These are phyloP conservation scores for Lathyrus sativus DNA, from an alignment of 306 rosid genomes.

Conservation along the genomic window DNA sequence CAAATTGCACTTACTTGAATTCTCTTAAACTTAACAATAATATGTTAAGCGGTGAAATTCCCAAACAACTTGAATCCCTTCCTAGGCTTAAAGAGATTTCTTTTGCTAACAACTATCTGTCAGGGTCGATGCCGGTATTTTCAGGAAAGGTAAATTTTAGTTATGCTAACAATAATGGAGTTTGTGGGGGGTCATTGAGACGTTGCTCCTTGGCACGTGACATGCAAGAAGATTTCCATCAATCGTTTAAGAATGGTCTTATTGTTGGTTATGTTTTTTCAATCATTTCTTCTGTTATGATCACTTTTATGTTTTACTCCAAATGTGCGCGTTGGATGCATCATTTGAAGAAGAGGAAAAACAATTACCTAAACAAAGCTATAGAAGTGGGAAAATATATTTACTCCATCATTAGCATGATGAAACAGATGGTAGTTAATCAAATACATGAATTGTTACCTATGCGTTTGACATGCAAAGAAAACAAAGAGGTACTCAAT, in stretches of 20 bases:
- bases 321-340: not conserved
- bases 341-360: not conserved
- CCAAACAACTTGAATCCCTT: no score
- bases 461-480: not conserved
- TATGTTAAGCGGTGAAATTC: no score
- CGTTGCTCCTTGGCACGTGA: not conserved
- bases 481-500: conserved; percentile 14
- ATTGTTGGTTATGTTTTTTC: conserved; percentile 28
- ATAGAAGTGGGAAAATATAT: not conserved
- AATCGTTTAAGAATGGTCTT: conserved; percentile 26
- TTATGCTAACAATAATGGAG: no score
- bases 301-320: not conserved
- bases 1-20: no score
- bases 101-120: no score
- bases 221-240: not conserved
- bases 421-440: not conserved
- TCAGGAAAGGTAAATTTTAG: no score
- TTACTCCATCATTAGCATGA: not conserved
- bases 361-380: not conserved
- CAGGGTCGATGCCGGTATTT: no score
- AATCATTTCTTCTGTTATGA: not conserved
- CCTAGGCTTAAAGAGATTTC: no score
- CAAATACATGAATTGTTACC: not conserved
- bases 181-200: no score
- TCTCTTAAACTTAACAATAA: no score